Evolutionary conservation across 441 rosid species (phyloP).

Genomic region (Pelargonium australe): DNA sequence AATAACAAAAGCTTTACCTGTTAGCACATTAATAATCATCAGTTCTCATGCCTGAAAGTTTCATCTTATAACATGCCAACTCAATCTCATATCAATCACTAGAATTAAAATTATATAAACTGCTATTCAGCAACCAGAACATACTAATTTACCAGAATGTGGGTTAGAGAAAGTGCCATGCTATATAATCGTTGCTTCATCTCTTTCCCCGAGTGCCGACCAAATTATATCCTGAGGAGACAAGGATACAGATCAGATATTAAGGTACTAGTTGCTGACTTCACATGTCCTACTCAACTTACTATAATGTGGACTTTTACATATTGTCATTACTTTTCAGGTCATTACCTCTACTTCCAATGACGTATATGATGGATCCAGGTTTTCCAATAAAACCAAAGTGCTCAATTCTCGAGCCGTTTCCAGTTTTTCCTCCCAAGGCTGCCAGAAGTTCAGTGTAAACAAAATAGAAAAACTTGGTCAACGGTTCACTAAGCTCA

Average conservation of each 20-base stretch:
- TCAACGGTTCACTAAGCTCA: no score
- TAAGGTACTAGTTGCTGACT: no score
- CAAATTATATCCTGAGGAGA: constrained; percentile 36
- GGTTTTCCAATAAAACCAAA: constrained; percentile 41
- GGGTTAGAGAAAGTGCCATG: constrained; percentile 28
- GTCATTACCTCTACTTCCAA: constrained; percentile 43
- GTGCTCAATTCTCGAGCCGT: constrained; percentile 31
- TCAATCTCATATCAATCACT: neutral
- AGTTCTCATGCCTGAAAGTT: neutral
- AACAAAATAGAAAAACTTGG: neutral
- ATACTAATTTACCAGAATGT: constrained; percentile 31
- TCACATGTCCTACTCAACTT: no score
- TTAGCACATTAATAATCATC: constrained; percentile 11
- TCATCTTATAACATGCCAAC: neutral
- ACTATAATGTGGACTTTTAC: no score
- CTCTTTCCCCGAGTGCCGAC: constrained; percentile 38
- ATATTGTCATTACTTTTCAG: neutral
- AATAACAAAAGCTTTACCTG: constrained; percentile 46
- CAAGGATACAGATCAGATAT: neutral
- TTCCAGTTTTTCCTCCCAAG: constrained; percentile 38
- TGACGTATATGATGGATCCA: constrained; percentile 51
- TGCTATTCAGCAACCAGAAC: neutral
- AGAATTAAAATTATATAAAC: neutral
- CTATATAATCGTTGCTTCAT: constrained; percentile 39
- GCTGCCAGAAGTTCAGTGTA: constrained; percentile 24